Percentiles rank a stretch among this genome's conserved stretches.
phyloP scores from a whole-genome alignment of 371 early-diverging fungal species.

The Mucor saturninus region DNA sequence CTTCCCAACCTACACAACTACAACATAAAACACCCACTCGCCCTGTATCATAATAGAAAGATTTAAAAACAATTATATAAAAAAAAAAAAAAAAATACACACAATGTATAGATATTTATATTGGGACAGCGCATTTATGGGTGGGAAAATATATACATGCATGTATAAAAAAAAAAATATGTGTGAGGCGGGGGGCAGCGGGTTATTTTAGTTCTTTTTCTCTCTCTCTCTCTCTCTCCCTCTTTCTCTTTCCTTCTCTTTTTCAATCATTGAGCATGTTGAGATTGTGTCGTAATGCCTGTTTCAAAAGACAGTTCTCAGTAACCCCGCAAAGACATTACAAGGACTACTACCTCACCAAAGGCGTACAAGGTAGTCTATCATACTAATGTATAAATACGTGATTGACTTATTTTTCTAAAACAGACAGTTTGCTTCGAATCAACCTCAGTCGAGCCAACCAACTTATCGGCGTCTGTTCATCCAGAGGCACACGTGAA shows the following conservation, averaged over 20 bases:
- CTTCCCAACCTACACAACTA: too few relatives aligned
- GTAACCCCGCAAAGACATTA: slow-evolving; percentile 8
- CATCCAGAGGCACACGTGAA: slow-evolving; percentile 54
- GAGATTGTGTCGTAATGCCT: slow-evolving; percentile 1
- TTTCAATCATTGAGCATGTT: neutral
- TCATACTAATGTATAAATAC: neutral
- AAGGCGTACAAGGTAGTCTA: slow-evolving; percentile 26
- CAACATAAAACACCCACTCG: too few relatives aligned
- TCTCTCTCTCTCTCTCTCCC: slow-evolving; percentile 1
- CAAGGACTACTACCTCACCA: slow-evolving; percentile 34
- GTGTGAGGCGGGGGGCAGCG: too few relatives aligned
- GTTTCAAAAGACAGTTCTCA: slow-evolving; percentile 19
- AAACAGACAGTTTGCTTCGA: slow-evolving; percentile 27
- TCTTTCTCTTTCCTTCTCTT: neutral
- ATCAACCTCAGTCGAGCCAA: slow-evolving; percentile 34
- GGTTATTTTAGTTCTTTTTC: slow-evolving; percentile 1
- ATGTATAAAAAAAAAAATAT: too few relatives aligned
- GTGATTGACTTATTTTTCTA: neutral
- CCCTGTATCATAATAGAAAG: too few relatives aligned
- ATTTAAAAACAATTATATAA: too few relatives aligned
- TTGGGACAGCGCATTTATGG: too few relatives aligned
- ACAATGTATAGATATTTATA: too few relatives aligned
- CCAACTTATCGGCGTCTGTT: slow-evolving; percentile 39
- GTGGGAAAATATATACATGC: too few relatives aligned
- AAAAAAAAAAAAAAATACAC: too few relatives aligned